Conservation (phyloP, 2,329 filamentous ascomycete genomes). For the Fusarium sp. region DNA sequence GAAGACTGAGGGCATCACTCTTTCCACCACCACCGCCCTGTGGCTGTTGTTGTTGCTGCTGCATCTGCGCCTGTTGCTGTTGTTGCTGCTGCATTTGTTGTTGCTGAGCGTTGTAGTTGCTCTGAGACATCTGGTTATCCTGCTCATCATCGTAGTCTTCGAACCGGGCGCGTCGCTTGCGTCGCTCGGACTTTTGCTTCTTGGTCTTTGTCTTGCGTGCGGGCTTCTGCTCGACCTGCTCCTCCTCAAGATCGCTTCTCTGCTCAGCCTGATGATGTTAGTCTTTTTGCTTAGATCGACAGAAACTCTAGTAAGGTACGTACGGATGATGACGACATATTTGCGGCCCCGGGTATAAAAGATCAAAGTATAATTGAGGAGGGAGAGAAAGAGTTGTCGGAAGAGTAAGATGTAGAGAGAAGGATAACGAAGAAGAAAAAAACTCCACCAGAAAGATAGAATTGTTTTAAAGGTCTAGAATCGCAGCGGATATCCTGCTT, state of each 20-base stretch:
- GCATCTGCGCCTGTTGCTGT: constrained; percentile 16
- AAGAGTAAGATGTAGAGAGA: constrained; percentile 23
- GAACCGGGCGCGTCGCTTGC: constrained; percentile 32
- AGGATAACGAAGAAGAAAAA: constrained; percentile 23
- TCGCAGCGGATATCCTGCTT: constrained; percentile 10
- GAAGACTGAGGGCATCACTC: constrained; percentile 66
- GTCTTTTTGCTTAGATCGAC: background rate
- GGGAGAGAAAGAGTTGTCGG: background rate
- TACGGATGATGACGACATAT: constrained; percentile 33
- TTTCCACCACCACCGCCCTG: constrained; percentile 31
- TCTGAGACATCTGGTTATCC: constrained; percentile 30
- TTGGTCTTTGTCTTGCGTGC: constrained; percentile 34
- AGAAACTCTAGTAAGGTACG: background rate
- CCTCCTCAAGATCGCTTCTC: constrained; percentile 33
- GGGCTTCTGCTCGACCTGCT: constrained; percentile 30
- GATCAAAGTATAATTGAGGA: background rate
- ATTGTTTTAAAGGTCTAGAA: constrained; percentile 15
- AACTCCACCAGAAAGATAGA: constrained; percentile 15
- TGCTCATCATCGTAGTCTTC: constrained; percentile 30
- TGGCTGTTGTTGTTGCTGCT: constrained; percentile 25
- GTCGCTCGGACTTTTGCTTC: constrained; percentile 34
- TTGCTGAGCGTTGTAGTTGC: constrained; percentile 28
- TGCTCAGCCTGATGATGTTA: constrained; percentile 18
- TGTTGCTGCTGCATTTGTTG: constrained; percentile 32
- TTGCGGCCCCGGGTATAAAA: constrained; percentile 9